Base-by-base conservation (phyloP, 148 eudicot genomes). In the Heliamphora exappendiculata region DNA sequence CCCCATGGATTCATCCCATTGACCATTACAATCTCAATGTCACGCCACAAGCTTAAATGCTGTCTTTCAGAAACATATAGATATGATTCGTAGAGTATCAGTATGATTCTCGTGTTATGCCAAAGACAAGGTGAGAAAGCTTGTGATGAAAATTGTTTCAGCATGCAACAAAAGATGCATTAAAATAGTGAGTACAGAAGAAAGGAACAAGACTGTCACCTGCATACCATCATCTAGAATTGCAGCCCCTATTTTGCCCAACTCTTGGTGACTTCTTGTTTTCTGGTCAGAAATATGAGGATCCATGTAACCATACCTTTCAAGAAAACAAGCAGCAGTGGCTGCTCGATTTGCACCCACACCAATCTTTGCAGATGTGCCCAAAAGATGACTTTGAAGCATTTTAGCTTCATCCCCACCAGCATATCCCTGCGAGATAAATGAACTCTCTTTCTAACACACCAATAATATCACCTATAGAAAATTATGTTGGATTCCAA, bases 141-240 rank as follows among this genome's bases (percentile, higher is more conserved):
- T 74, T 41, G 53, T 4, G 54, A 59, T 37, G 10, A 14, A 44
- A 57, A 59, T 42, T 26, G 76, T 24, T 59, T 54, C 20, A 22
- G n/a, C 2, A 42, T 60, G 58, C 37, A 50, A 58, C 37, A 28
- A 41, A 74, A 74, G 16, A 41, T 58, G 67, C 67, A 73, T 73
- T 50, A 73, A 55, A 47, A 71, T n/a, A 24, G 36, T 42, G 31
- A 9, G 19, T 34, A 36, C 11, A 24, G 29, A 17, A 5, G 13
- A 39, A 49, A 24, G 20, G 16, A 34, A 69, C 20, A 8, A 22
- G 12, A 80, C 8, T 49, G 26, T 69, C 75, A 94, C 98, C 98
- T 95, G 96, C 98, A 95, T 89, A 41, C 98, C 98, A 82, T 95
- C 98, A 81, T 95, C 98, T 72, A 95, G 85, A 75, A 95, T 88